Conservation (phyloP, 1,139 yeast genomes). For the Debaryomycetaceae sp. region DNA sequence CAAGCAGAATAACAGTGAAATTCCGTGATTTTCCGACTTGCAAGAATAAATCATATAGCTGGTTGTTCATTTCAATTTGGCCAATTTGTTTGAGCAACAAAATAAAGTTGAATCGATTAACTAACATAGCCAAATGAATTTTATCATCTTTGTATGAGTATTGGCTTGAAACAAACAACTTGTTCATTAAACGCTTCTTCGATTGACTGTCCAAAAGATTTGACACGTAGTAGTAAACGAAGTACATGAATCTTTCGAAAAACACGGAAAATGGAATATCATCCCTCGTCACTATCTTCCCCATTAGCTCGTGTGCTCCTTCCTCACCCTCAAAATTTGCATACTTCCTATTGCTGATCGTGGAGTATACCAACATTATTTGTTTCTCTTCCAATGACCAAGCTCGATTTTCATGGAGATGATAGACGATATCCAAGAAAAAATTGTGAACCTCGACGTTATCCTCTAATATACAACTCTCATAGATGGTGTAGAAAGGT, state of each 20-base stretch:
- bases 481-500: conserved; percentile 21
- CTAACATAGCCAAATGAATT: conserved; percentile 28
- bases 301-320: conserved; percentile 21
- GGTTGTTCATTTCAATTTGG: conserved; percentile 30
- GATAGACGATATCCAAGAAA: conserved; percentile 29
- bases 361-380: conserved; percentile 25
- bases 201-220: conserved; percentile 22
- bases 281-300: conserved; percentile 21
- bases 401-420: conserved; percentile 20
- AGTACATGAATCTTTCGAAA: conserved; percentile 37
- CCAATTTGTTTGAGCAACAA: conserved; percentile 33
- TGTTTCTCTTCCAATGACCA: conserved; percentile 41
- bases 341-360: conserved; percentile 32
- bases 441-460: conserved; percentile 19
- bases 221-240: conserved; percentile 33
- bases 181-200: conserved; percentile 33
- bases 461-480: conserved; percentile 9
- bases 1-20: conserved; percentile 20
- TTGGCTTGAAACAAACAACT: conserved; percentile 37
- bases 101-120: conserved; percentile 37
- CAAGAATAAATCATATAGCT: conserved; percentile 23
- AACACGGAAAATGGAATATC: conserved; percentile 34
- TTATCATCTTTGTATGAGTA: conserved; percentile 25
- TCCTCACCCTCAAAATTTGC: conserved; percentile 38
- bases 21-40: conserved; percentile 24